Conservation (phyloP, 192 early-diverging fungal species). For the Paraglomus brasilianum region DNA sequence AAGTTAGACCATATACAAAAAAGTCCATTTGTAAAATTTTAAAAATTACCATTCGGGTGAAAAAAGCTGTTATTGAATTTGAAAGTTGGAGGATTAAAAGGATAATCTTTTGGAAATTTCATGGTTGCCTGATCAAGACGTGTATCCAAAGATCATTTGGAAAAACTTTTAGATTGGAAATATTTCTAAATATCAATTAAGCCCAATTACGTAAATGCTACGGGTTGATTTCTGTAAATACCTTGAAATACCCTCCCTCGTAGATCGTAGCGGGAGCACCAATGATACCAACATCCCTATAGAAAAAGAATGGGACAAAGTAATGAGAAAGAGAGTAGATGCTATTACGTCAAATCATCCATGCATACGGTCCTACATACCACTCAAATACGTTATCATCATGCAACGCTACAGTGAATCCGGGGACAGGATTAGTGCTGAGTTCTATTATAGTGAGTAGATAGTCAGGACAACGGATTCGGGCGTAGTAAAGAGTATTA, state of each 20-base stretch:
- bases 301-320: background rate
- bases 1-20: constrained; percentile 28
- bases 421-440: constrained; percentile 47
- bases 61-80: constrained; percentile 87
- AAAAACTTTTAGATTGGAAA: background rate
- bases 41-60: constrained; percentile 76
- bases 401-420: constrained; percentile 50
- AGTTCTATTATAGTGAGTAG: constrained; percentile 33
- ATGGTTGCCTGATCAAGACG: constrained; percentile 59
- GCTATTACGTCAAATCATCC: background rate
- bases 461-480: background rate
- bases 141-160: background rate
- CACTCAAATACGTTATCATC: constrained; percentile 48
- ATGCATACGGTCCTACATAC: constrained; percentile 22
- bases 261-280: constrained; percentile 49
- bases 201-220: background rate
- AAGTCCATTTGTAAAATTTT: background rate
- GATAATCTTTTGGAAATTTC: constrained; percentile 88
- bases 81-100: constrained; percentile 88
- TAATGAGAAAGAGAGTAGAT: background rate
- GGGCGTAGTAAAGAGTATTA: background rate
- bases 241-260: constrained; percentile 53
- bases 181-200: too few relatives aligned
- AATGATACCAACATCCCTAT: constrained; percentile 50
- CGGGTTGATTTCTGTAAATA: constrained; percentile 7